Percentiles rank a stretch among this genome's conserved stretches.
phyloP scores from a whole-genome alignment of 2,329 filamentous ascomycete species.

The Xylaria arbuscula region DNA sequence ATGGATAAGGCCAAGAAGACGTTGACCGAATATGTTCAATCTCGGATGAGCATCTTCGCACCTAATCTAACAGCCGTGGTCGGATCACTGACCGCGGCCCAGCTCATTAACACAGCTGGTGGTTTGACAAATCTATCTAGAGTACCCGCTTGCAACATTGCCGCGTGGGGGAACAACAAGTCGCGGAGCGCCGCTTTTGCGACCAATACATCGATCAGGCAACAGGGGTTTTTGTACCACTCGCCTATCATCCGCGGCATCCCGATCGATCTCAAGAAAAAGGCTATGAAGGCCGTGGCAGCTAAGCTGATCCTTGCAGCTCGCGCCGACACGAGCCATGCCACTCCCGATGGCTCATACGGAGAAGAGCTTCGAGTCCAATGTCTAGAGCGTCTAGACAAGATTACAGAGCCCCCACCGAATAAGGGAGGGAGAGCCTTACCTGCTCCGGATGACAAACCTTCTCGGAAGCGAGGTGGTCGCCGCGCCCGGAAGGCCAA shows the following conservation, averaged over 20 bases:
- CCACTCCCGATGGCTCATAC: constrained; percentile 81
- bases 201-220: constrained; percentile 89
- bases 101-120: constrained; percentile 94
- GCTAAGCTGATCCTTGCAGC: constrained; percentile 95
- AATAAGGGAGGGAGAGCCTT: constrained; percentile 90
- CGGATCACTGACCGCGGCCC: constrained; percentile 91
- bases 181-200: constrained; percentile 78
- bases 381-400: constrained; percentile 87
- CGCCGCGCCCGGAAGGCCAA: constrained; percentile 92
- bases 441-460: constrained; percentile 95
- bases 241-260: constrained; percentile 89
- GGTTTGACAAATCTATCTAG: constrained; percentile 90
- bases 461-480: constrained; percentile 90
- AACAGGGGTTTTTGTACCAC: constrained; percentile 93
- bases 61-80: constrained; percentile 92
- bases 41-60: constrained; percentile 94
- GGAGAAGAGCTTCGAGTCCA: constrained; percentile 85
- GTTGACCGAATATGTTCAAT: constrained; percentile 93
- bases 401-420: constrained; percentile 88
- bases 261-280: constrained; percentile 86
- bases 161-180: constrained; percentile 91
- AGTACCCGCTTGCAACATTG: constrained; percentile 91
- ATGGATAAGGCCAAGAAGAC: constrained; percentile 88
- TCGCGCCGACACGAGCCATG: constrained; percentile 87
- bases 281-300: constrained; percentile 94